Base-by-base conservation (phyloP, 2,329 filamentous ascomycete species). In the Cladobotryum protrusum region DNA sequence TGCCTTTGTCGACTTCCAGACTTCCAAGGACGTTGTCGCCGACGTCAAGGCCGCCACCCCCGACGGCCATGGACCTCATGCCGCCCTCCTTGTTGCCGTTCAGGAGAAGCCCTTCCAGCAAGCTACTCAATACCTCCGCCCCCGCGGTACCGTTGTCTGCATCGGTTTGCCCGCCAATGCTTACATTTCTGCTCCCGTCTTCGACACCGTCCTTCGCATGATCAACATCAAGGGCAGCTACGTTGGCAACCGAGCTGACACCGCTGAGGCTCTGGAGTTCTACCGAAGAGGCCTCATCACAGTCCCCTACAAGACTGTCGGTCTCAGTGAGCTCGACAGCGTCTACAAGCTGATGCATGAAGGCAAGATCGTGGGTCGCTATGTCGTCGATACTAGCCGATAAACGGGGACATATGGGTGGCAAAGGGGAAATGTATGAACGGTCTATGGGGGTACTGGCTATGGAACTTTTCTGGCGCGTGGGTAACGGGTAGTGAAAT, bases 31-130 rank as follows among this genome's bases (percentile, higher is more conserved):
- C 70, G 70, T 96, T 20, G 86, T 95, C 59, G 81, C 81, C 59
- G 89, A 95, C 57, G 91, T 96, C 56, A 88, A 90, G 74, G 83
- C 82, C 43, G 84, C 85, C 24, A 95, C 89, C 1, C 72, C 81
- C 24, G 89, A 92, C 60, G 88, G 88, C 17, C 78, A 89, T 14
- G 92, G 92, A 47, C 90, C 91, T 5, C 87, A 95, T 62, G 91
- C 89, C 36, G 90, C 92, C 54, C 76, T 96, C 57, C 77, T 96
- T 41, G 82, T 96, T 53, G 91, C 92, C 54, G 90, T 89, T 47
- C 81, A 77, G 60, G 91, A 96, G 79, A 89, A 86, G 76, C 92
- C 92, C 48, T 96, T 96, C 83, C 89, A 96, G 74, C 91, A 96
- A 74, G 92, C 92, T 39, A 83, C 88, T 43, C 84, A 81, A 70